A percentile compares a stretch with the other conserved stretches of the same genome.
These are phyloP conservation scores for Davidsoniella eucalypti DNA, from an alignment of 2,329 filamentous ascomycete species.

Conservation along the genomic window DNA sequence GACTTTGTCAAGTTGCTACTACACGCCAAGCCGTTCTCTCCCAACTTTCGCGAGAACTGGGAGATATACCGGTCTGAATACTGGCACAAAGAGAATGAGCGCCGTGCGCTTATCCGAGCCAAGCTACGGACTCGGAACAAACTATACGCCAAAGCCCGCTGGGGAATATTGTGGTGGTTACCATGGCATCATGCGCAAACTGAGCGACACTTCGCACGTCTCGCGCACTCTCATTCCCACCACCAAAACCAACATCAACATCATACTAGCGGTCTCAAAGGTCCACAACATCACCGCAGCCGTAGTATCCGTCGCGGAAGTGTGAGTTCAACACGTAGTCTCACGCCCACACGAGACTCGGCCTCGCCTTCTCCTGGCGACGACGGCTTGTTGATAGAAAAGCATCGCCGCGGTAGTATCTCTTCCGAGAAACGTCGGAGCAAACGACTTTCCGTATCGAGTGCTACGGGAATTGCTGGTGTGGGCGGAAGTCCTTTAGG, in stretches of 20 bases:
- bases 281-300: slow-evolving; percentile 29
- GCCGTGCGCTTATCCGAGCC: slow-evolving; percentile 53
- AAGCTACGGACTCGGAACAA: slow-evolving; percentile 54
- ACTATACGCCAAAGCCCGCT: slow-evolving; percentile 49
- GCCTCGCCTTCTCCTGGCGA: background rate
- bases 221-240: slow-evolving; percentile 8
- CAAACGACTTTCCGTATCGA: slow-evolving; percentile 10
- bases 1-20: slow-evolving; percentile 84
- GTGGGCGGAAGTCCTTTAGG: background rate
- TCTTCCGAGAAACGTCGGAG: slow-evolving; percentile 8
- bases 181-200: slow-evolving; percentile 39
- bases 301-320: slow-evolving; percentile 36
- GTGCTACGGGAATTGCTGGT: background rate
- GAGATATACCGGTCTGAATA: slow-evolving; percentile 87
- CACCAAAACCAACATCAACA: slow-evolving; percentile 20
- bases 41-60: slow-evolving; percentile 93
- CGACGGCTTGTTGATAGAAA: slow-evolving; percentile 19
- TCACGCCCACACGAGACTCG: slow-evolving; percentile 30
- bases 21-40: slow-evolving; percentile 85
- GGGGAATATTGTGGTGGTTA: slow-evolving; percentile 75
- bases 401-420: slow-evolving; percentile 6
- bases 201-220: slow-evolving; percentile 15
- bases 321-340: slow-evolving; percentile 32
- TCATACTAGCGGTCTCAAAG: slow-evolving; percentile 21
- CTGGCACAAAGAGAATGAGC: slow-evolving; percentile 93